Percentiles rank a stretch among this genome's conserved stretches.
These are phyloP conservation scores for Emydomyces testavorans DNA, from an alignment of 2,329 filamentous ascomycete genomes.

Conservation along the genomic window DNA sequence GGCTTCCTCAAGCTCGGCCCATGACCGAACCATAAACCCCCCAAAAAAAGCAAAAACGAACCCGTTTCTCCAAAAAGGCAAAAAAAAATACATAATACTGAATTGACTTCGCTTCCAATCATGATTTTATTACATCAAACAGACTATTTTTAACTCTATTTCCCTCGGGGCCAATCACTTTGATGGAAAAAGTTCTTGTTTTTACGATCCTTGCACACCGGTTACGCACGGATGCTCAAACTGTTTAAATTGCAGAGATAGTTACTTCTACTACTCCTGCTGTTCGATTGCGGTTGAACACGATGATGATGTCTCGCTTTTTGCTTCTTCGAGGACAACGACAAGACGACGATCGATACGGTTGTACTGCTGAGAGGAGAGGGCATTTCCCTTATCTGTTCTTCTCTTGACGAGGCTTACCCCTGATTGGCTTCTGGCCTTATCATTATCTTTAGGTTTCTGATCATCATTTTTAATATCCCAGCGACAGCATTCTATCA, in stretches of 20 bases:
- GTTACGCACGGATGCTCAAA: slow-evolving; percentile 6
- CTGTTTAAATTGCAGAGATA: slow-evolving; percentile 2
- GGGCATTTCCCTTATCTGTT: not conserved
- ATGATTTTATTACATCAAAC: not conserved
- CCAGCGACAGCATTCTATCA: slow-evolving; percentile 6
- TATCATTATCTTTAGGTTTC: not conserved
- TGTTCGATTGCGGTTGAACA: slow-evolving; percentile 1
- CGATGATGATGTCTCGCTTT: not conserved
- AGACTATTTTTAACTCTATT: not conserved
- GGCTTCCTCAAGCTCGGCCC: slow-evolving; percentile 16
- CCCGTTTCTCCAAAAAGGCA: not conserved
- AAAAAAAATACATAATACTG: not conserved
- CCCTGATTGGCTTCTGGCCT: not conserved
- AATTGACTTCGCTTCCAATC: slow-evolving; percentile 3
- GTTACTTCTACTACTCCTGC: not conserved
- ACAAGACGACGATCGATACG: too few relatives aligned
- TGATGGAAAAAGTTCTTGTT: not conserved
- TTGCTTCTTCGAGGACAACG: not conserved
- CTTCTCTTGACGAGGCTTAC: not conserved
- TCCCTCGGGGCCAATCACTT: slow-evolving; percentile 1
- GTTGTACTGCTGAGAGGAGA: too few relatives aligned
- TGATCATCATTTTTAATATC: not conserved
- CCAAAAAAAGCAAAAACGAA: not conserved
- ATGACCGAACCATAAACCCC: slow-evolving; percentile 6
- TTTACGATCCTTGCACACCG: not conserved